Base-by-base conservation (phyloP, 768 basidiomycete species). In the Lentinula aciculospora region DNA sequence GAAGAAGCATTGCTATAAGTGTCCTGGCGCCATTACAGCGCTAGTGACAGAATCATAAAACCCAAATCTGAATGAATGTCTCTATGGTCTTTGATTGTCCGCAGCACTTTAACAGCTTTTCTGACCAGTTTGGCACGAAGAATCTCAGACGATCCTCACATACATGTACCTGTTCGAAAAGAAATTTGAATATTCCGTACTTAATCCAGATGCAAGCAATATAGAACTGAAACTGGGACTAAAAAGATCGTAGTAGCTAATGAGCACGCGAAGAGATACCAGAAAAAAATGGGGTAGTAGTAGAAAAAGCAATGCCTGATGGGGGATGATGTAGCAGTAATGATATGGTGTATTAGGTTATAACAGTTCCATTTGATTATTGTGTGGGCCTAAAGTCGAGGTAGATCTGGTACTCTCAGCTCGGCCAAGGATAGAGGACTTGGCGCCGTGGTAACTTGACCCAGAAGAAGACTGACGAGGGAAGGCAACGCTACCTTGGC, bases 301-400 rank as follows among this genome's bases (percentile, higher is more conserved):
- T 12, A 31, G 28, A 49, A 49, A 32, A 31, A 34, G 19, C n/a
- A 29, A 31, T 19, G 49, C 8, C 32, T n/a, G n/a, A n/a, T n/a
- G n/a, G n/a, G n/a, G n/a, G n/a, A n/a, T n/a, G n/a, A 47, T 47
- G 46, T 9, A 13, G 32, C 13, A 34, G 46, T 29, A n/a, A 13
- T 9, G 13, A 42, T 42, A 39, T n/a, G n/a, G n/a, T n/a, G n/a
- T n/a, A n/a, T n/a, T n/a, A n/a, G n/a, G 39, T 23, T 53, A 53
- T 53, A 37, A 53, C 13, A 53, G 19, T 39, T 53, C 51, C 19
- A 32, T 23, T 12, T 36, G 36, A 37, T 23, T 25, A 53, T 53
- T 53, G n/a, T 53, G 51, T 8, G 51, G 51, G 37, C 51, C 51
- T 21, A 53, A n/a, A 39, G 51, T 53, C 36, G 51, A 53, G 10